Conservation (phyloP, 352 stramenopile species). For the Pythium scleroteichum region DNA sequence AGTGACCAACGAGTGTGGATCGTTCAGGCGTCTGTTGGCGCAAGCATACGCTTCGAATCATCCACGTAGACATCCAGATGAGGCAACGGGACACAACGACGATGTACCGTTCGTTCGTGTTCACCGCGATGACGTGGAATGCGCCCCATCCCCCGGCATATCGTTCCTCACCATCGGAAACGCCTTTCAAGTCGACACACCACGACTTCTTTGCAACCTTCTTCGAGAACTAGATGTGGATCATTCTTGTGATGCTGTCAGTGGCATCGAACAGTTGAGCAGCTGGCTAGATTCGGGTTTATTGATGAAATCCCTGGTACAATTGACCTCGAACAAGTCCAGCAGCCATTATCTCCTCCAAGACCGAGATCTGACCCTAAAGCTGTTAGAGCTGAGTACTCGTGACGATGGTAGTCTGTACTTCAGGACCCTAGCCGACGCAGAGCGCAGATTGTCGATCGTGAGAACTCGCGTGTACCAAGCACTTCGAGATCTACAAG, state of each 20-base stretch:
- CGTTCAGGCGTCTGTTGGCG: too few relatives aligned
- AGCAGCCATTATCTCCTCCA: neutral
- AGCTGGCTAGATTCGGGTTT: slow-evolving; percentile 11
- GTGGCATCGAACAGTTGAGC: neutral
- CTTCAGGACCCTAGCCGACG: slow-evolving; percentile 16
- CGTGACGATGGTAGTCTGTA: slow-evolving; percentile 13
- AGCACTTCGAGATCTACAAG: slow-evolving; percentile 21
- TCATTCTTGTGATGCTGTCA: neutral
- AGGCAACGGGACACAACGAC: neutral
- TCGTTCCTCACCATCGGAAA: neutral
- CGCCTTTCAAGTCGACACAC: neutral
- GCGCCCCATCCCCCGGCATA: neutral
- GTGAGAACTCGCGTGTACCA: slow-evolving; percentile 18
- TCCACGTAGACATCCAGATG: neutral
- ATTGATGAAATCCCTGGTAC: neutral
- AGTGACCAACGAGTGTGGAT: too few relatives aligned
- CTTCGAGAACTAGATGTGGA: neutral
- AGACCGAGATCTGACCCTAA: neutral
- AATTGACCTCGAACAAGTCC: neutral
- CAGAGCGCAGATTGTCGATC: slow-evolving; percentile 25
- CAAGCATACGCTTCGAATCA: too few relatives aligned
- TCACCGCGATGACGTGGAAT: slow-evolving; percentile 21
- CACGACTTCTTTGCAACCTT: neutral
- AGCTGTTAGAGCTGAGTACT: slow-evolving; percentile 2
- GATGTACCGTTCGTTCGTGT: slow-evolving; percentile 13